Conservation (phyloP, 2,329 filamentous ascomycete genomes). For the Lizonia empirigonia region DNA sequence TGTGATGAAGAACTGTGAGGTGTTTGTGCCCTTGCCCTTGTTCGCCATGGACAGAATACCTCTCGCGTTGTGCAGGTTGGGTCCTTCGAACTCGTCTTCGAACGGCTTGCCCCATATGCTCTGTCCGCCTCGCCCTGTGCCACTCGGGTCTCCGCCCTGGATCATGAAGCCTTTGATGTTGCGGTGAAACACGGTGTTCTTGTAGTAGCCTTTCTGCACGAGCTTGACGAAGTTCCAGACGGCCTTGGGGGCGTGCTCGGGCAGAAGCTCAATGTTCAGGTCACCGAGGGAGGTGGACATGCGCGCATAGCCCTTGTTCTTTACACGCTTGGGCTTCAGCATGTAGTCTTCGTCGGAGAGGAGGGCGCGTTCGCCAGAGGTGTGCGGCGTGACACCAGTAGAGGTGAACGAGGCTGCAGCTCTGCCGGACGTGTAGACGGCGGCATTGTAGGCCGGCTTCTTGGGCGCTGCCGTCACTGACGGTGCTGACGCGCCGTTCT, state of each 20-base stretch:
- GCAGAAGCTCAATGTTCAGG: constrained; percentile 85
- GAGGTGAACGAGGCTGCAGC: constrained; percentile 95
- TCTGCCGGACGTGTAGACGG: constrained; percentile 85
- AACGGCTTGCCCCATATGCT: constrained; percentile 97
- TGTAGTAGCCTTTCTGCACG: constrained; percentile 89
- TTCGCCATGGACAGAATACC: constrained; percentile 95
- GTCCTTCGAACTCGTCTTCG: constrained; percentile 89
- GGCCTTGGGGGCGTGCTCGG: constrained; percentile 87
- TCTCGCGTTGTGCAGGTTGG: constrained; percentile 78
- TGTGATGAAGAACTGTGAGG: constrained; percentile 91
- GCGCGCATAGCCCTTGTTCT: constrained; percentile 88
- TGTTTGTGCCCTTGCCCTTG: constrained; percentile 98
- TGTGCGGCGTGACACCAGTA: constrained; percentile 90
- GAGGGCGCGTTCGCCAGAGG: constrained; percentile 81
- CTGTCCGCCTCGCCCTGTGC: constrained; percentile 85
- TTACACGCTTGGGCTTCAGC: constrained; percentile 86
- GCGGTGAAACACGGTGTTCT: constrained; percentile 81
- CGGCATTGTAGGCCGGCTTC: constrained; percentile 72
- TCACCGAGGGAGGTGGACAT: constrained; percentile 85
- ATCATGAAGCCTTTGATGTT: constrained; percentile 98
- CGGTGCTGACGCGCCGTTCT: constrained; percentile 27
- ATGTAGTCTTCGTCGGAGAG: constrained; percentile 96
- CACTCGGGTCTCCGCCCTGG: constrained; percentile 92
- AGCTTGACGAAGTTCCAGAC: constrained; percentile 97
- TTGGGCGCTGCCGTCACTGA: constrained; percentile 43